Percentiles rank a stretch among this genome's conserved stretches.
Conservation (phyloP, 352 stramenopile genomes). For the Pythium aristosporum region DNA sequence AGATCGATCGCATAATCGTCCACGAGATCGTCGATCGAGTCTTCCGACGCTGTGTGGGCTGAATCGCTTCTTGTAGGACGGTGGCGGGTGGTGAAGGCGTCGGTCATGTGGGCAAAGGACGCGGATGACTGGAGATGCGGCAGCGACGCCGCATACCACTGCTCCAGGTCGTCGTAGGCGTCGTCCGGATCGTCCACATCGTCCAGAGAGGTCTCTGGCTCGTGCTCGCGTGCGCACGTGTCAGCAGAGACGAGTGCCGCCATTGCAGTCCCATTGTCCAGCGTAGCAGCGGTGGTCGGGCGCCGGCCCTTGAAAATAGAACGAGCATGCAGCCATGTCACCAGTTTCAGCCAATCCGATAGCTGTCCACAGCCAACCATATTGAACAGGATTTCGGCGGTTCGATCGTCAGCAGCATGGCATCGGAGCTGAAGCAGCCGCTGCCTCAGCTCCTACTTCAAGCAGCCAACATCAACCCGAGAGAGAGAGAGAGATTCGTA, state of each 20-base stretch:
- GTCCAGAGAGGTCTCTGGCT: neutral
- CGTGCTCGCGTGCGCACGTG: neutral
- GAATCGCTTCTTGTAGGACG: neutral
- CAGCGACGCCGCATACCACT: slow-evolving; percentile 29
- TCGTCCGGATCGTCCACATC: neutral
- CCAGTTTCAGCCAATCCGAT: neutral
- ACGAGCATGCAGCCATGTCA: slow-evolving; percentile 5
- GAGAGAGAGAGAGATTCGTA: too few relatives aligned
- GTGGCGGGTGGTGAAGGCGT: neutral
- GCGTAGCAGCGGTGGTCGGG: neutral
- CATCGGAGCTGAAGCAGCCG: too few relatives aligned
- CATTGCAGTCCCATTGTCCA: neutral
- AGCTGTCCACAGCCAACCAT: neutral
- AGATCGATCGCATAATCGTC: slow-evolving; percentile 19
- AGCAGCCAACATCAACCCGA: too few relatives aligned
- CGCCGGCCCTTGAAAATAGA: neutral
- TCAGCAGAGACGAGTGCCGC: neutral
- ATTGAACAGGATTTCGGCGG: neutral
- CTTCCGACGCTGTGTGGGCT: too few relatives aligned
- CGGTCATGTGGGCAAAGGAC: slow-evolving; percentile 14
- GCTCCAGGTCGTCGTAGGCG: slow-evolving; percentile 25
- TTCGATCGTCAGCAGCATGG: too few relatives aligned
- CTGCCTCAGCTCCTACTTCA: too few relatives aligned
- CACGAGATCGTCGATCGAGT: neutral
- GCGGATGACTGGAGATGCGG: slow-evolving; percentile 19